Evolutionary conservation across 176 grass and related monocot genomes (phyloP), one percentile per base, ranked within the genome.

Genomic region (Oryza meridionalis): DNA sequence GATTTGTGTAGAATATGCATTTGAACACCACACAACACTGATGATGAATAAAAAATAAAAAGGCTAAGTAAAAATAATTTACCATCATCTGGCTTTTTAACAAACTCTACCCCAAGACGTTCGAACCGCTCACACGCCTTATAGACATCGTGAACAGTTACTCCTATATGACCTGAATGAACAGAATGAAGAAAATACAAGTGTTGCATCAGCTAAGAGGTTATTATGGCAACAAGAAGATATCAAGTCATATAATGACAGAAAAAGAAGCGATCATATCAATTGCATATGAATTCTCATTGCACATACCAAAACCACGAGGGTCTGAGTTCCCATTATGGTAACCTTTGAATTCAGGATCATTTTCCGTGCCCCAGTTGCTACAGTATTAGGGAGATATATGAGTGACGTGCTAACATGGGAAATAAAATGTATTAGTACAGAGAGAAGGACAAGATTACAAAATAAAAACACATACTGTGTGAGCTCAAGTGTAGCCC

Each of bases 301-400:
- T 59, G 69, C 38, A 91, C 86, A 59, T 88, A 98, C 96, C 96
- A 81, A 98, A 98, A 59, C 96, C 96, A 90, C 93, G 96, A 24
- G 96, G 96, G 69, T 98, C 96, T 61, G 96, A 98, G 63, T 98
- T 98, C 75, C 96, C 96, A 76, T 95, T 95, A 80, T 98, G 96
- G 83, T 98, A 95, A 68, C 93, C 91, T 88, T 92, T 98, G 85
- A 95, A 98, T 77, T 95, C 96, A 85, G 93, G 85, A 87, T 98
- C 93, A 92, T 21, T 95, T 87, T 98, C 93, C 1, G 96, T 98
- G 17, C 96, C 96, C 96, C 96, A 98, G 69, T 95, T 98, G 82
- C 96, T 98, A 77, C 73, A 88, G 38, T 40, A 40, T 40, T 40
- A 40, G 38, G 38, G 38, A 40, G 38, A 40, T 8, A 40, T 40